Conservation (phyloP, 345 rosid species). For the Bruguiera gymnorhiza region DNA sequence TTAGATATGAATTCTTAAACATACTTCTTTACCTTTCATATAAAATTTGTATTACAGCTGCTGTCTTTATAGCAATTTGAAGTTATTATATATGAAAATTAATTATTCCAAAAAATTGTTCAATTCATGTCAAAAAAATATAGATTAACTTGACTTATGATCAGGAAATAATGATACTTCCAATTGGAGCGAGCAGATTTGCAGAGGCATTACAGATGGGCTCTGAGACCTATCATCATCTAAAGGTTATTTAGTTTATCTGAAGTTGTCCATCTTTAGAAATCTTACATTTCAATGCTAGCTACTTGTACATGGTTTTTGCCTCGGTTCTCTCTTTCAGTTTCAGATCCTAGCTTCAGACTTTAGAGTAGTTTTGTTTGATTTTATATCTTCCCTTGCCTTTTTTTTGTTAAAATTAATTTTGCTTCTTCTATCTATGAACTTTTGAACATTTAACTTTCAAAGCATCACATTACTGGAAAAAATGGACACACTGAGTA, state of each 20-base stretch:
- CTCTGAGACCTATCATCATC: constrained; percentile 90
- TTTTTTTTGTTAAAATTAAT: too few relatives aligned
- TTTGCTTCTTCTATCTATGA: not conserved
- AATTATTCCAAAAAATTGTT: not conserved
- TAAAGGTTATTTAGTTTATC: constrained; percentile 59
- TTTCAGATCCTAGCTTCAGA: not conserved
- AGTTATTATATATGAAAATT: constrained; percentile 1
- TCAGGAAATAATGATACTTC: constrained; percentile 92
- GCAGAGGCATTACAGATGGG: constrained; percentile 97
- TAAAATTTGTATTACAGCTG: not conserved
- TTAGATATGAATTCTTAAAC: not conserved
- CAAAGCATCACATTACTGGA: not conserved
- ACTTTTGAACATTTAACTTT: not conserved
- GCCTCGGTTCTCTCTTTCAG: not conserved
- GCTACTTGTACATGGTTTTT: not conserved
- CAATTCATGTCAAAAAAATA: not conserved
- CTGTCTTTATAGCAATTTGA: not conserved
- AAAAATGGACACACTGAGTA: too few relatives aligned
- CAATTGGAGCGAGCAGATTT: constrained; percentile 83
- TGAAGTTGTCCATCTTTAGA: constrained; percentile 7
- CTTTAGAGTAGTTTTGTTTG: not conserved
- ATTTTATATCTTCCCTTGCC: not conserved
- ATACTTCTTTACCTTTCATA: not conserved
- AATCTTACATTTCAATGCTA: not conserved
- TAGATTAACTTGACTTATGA: constrained; percentile 17